Evolutionary conservation across 2,329 filamentous ascomycete species (phyloP), one percentile per base, ranked within the genome.

Genomic region (Amylocarpus encephaloides): DNA sequence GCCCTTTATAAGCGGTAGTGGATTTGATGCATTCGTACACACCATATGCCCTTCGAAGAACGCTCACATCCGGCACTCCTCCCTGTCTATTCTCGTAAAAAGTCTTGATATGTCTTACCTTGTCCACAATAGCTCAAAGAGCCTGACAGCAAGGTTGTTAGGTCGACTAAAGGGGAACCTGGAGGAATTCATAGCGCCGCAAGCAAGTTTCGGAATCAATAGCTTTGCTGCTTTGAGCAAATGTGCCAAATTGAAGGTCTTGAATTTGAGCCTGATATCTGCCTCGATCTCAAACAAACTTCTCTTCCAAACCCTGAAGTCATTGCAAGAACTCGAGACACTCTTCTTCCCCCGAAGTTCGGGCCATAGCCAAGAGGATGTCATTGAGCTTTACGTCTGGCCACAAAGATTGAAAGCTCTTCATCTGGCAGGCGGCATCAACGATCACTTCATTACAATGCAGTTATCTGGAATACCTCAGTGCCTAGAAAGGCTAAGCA

Each of bases 1-100:
- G 6, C 65, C 65, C 1, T 56, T 58, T 42, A 51, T 67, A 10
- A 55, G 48, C 18, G 62, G 63, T 2, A 45, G 50, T 6, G 66
- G 66, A 48, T 66, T 66, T 54, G 51, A 56, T 15, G 32, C 50
- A 35, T 67, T 67, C 47, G 61, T 66, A 13, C 50, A 34, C 5
- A 67, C 64, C 2, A 55, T 67, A 7, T 67, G 65, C 50, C 65
- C 65, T 11, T 66, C 64, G 29, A 66, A 66, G 48, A 66, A 66
- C 55, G 65, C 65, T 2, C 62, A 66, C 34, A 63, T 66, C n/a
- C 59, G 59, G 16, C 55, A 57, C 38, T 62, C 61, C 6, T 49
- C 63, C 1, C 55, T 67, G 5, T 57, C 64, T 1, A 43, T 55
- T 1, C 48, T 66, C 10, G 64, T 67, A 9, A 58, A 52, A 19